phyloP scores from a whole-genome alignment of 2,329 filamentous ascomycete species.

The Metarhizium anisopliae region DNA sequence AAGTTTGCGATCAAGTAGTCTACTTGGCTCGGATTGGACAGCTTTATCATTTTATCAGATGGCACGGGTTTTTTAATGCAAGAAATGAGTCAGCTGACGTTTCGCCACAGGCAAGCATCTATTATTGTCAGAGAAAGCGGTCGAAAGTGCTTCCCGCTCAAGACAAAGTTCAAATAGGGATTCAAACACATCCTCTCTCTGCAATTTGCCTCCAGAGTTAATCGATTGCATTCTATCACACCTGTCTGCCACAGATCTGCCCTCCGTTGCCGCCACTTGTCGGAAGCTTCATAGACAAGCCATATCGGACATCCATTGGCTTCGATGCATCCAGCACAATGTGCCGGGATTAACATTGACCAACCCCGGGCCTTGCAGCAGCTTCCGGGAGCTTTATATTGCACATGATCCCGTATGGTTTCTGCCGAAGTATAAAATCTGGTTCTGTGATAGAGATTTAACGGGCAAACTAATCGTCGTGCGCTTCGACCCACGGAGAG shows the following conservation, averaged over 20 bases:
- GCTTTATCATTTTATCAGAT: neutral
- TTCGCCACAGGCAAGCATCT: neutral
- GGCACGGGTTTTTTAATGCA: neutral
- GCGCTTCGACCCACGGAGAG: conserved; percentile 65
- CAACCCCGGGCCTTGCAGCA: conserved; percentile 48
- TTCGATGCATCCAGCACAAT: conserved; percentile 57
- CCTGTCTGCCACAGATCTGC: conserved; percentile 57
- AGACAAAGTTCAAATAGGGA: neutral
- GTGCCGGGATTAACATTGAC: conserved; percentile 47
- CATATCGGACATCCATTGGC: conserved; percentile 63
- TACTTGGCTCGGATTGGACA: too few species aligned
- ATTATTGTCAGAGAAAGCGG: neutral
- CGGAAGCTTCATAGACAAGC: conserved; percentile 50
- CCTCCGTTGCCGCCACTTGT: conserved; percentile 51
- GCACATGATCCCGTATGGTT: conserved; percentile 81
- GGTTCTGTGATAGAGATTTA: conserved; percentile 70
- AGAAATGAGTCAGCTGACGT: neutral
- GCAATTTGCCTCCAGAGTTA: conserved; percentile 64
- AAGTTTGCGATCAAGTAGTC: too few species aligned
- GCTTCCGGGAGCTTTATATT: conserved; percentile 63
- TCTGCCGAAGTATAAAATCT: conserved; percentile 67
- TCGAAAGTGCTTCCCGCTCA: neutral
- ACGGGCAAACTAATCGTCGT: conserved; percentile 67
- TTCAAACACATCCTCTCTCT: conserved; percentile 24
- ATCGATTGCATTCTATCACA: conserved; percentile 61